Evolutionary conservation across 164 flowering plant genomes (phyloP).

Genomic region (Liriodendron chinense): DNA sequence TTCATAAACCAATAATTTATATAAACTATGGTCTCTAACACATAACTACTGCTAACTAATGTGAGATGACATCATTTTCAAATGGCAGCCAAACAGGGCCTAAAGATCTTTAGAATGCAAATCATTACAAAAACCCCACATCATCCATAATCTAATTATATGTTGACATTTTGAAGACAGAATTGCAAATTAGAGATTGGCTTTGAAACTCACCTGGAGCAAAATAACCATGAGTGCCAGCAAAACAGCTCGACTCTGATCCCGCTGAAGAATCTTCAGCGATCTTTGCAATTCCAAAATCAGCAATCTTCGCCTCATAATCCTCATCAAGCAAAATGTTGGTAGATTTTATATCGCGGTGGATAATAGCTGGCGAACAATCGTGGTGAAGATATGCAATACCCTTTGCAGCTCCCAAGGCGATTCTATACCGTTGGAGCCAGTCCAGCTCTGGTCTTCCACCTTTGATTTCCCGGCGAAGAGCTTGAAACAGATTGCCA

Average conservation of each 20-base stretch:
- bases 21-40: too few species aligned
- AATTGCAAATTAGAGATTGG: background rate
- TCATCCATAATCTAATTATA: background rate
- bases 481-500: conserved; percentile 74
- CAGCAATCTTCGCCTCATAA: conserved; percentile 87
- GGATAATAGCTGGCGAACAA: conserved; percentile 79
- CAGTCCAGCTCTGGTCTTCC: conserved; percentile 66
- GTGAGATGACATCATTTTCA: too few species aligned
- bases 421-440: conserved; percentile 68
- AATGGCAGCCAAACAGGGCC: too few species aligned
- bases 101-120: too few species aligned
- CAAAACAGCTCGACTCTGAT: conserved; percentile 44
- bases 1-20: too few species aligned
- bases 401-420: conserved; percentile 86
- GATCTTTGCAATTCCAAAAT: conserved; percentile 81
- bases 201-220: conserved; percentile 78
- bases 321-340: conserved; percentile 82
- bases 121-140: too few species aligned
- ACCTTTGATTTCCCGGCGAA: conserved; percentile 50
- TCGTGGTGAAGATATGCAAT: conserved; percentile 90
- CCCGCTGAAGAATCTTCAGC: conserved; percentile 35
- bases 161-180: background rate
- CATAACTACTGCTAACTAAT: too few species aligned
- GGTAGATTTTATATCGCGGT: conserved; percentile 84
- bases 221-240: conserved; percentile 92